Conservation (phyloP, 192 early-diverging fungal genomes). For the Backusella mclennaniae region DNA sequence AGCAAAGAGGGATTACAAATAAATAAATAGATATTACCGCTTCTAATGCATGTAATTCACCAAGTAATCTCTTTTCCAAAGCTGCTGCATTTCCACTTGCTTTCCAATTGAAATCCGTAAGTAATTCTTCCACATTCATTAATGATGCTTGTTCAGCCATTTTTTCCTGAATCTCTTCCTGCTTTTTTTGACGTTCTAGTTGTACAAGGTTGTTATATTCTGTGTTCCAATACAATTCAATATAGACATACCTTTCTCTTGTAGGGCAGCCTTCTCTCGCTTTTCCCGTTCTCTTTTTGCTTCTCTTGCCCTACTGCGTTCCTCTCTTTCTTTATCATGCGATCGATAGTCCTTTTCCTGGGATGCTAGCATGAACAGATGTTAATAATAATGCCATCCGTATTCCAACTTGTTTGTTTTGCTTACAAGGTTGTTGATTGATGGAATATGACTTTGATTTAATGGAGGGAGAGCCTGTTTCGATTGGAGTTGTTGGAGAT, state of each 20-base stretch:
- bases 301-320: constrained; percentile 19
- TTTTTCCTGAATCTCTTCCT: constrained; percentile 27
- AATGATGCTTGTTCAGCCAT: constrained; percentile 65
- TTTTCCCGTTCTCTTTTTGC: constrained; percentile 22
- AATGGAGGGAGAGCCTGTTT: background rate
- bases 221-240: too few relatives aligned
- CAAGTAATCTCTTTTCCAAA: constrained; percentile 77
- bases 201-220: too few relatives aligned
- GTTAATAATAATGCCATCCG: too few relatives aligned
- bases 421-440: background rate
- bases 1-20: too few relatives aligned
- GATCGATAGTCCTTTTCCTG: background rate
- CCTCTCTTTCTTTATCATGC: constrained; percentile 10
- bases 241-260: constrained; percentile 11
- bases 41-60: constrained; percentile 86
- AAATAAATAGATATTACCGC: constrained; percentile 40
- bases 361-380: background rate
- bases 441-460: background rate
- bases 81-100: constrained; percentile 85
- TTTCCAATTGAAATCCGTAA: constrained; percentile 88
- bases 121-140: constrained; percentile 73
- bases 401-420: background rate
- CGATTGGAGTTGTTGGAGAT: background rate
- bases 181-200: constrained; percentile 22
- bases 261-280: background rate